phyloP scores from a whole-genome alignment of 2,329 filamentous ascomycete species.

The Gnomoniopsis sp. region DNA sequence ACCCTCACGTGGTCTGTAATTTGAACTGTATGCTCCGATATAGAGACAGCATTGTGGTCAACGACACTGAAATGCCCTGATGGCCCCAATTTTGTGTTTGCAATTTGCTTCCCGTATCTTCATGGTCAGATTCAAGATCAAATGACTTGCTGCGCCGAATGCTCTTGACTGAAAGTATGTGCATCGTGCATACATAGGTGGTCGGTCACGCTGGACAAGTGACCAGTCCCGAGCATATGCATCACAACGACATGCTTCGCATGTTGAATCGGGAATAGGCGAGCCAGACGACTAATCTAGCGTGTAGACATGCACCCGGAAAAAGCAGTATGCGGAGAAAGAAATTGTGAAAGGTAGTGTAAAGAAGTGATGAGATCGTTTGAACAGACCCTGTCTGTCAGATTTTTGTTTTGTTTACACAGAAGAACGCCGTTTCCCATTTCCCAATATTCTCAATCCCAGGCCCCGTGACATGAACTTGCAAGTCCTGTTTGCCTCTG shows the following conservation, averaged over 20 bases:
- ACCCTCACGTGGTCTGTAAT: neutral
- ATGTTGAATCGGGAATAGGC: too few species aligned
- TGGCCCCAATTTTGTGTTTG: neutral
- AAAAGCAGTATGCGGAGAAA: too few species aligned
- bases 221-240: neutral
- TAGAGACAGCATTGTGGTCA: neutral
- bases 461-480: neutral
- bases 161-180: neutral
- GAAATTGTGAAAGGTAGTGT: too few species aligned
- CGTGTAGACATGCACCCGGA: too few species aligned
- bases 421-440: neutral
- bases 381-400: neutral
- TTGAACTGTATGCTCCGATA: neutral
- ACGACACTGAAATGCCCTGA: neutral
- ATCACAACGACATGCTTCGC: neutral
- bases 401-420: neutral
- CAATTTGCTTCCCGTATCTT: neutral
- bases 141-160: too few species aligned
- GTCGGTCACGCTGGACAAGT: neutral
- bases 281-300: too few species aligned
- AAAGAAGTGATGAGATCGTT: neutral
- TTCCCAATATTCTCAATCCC: neutral
- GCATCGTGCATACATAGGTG: neutral
- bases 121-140: too few species aligned
- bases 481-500: neutral